These are phyloP conservation scores for Hirschioporus abietinus DNA, from an alignment of 768 basidiomycete species.

Conservation along the genomic window DNA sequence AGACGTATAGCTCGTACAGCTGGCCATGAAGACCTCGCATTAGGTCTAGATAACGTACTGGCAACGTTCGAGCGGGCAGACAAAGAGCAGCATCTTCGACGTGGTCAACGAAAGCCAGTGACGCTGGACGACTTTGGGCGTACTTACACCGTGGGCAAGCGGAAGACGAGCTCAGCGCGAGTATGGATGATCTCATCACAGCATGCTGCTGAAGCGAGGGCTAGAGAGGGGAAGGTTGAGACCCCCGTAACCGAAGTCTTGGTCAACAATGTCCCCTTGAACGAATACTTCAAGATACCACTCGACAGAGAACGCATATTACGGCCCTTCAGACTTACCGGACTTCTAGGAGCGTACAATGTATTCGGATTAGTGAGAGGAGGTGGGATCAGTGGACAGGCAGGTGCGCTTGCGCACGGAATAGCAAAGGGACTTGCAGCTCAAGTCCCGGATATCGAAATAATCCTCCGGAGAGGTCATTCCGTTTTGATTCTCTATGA, in stretches of 20 bases:
- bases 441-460: conserved; percentile 60
- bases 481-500: conserved; percentile 9
- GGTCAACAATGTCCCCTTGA: conserved; percentile 78
- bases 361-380: conserved; percentile 60
- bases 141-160: conserved; percentile 77
- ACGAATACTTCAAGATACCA: conserved; percentile 69
- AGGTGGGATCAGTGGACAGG: conserved; percentile 89
- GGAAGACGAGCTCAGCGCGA: conserved; percentile 86
- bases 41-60: conserved; percentile 46
- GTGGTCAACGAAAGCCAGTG: conserved; percentile 49
- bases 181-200: conserved; percentile 87
- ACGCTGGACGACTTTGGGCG: conserved; percentile 72
- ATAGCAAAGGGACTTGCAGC: conserved; percentile 71
- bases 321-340: conserved; percentile 79
- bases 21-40: conserved; percentile 50
- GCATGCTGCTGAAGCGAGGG: conserved; percentile 7
- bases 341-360: conserved; percentile 81
- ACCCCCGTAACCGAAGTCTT: conserved; percentile 28
- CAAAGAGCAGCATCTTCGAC: conserved; percentile 47
- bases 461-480: conserved; percentile 70
- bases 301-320: conserved; percentile 78
- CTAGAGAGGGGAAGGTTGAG: conserved; percentile 8
- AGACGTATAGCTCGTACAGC: conserved; percentile 55
- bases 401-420: conserved; percentile 78
- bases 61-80: conserved; percentile 56